Evolutionary conservation across 2,329 filamentous ascomycete genomes (phyloP).

Genomic region (Macroventuria anomochaeta): DNA sequence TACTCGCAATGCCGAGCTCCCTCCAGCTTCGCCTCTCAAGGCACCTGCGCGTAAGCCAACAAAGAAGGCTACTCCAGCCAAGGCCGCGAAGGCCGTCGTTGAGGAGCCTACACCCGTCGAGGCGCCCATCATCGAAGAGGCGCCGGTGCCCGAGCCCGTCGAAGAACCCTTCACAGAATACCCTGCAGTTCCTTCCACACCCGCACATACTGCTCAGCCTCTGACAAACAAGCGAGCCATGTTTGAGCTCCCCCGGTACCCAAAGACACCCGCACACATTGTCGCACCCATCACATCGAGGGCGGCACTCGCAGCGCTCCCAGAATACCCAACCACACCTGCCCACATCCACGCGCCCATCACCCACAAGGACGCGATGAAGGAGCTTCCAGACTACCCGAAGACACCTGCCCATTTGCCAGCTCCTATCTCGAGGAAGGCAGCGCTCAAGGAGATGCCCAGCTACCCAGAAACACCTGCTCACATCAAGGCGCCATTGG

Average conservation of each 20-base stretch:
- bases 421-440: constrained; percentile 13
- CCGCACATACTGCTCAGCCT: constrained; percentile 23
- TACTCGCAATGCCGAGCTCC: constrained; percentile 23
- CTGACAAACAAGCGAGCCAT: constrained; percentile 21
- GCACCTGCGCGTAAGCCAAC: constrained; percentile 35
- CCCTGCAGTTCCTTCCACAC: constrained; percentile 28
- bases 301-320: constrained; percentile 26
- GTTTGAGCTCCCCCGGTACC: constrained; percentile 27
- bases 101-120: constrained; percentile 1
- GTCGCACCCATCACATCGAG: constrained; percentile 24
- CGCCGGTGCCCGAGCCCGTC: constrained; percentile 11
- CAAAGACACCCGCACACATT: constrained; percentile 34
- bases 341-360: constrained; percentile 31
- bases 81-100: constrained; percentile 14
- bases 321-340: constrained; percentile 35
- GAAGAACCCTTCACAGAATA: constrained; percentile 35
- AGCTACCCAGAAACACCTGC: constrained; percentile 28
- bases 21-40: constrained; percentile 36
- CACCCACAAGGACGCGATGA: constrained; percentile 22
- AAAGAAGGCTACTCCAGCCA: constrained; percentile 25
- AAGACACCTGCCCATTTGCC: constrained; percentile 17
- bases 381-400: constrained; percentile 10
- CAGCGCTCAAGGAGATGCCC: constrained; percentile 19
- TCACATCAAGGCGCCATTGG: constrained; percentile 25
- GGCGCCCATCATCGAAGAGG: neutral